phyloP scores from a whole-genome alignment of 192 early-diverging fungal species.

The Podila epicladia region DNA sequence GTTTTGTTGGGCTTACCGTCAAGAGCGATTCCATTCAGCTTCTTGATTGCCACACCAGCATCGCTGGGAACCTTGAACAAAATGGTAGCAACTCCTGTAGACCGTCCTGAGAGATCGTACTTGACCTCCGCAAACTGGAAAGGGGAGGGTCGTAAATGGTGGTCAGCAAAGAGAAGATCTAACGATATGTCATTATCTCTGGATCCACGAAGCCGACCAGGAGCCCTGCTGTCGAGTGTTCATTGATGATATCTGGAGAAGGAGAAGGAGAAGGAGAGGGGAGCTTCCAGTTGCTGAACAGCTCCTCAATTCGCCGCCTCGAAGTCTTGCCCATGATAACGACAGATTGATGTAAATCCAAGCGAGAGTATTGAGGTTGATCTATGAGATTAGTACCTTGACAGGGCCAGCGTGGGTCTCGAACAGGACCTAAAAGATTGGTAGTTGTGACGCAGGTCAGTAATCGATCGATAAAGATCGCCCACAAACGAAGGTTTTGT shows the following conservation, averaged over 20 bases:
- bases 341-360: too few species aligned
- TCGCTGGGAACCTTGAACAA: slow-evolving; percentile 52
- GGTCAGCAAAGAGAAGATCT: background rate
- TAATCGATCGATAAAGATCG: background rate
- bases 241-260: too few species aligned
- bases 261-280: too few species aligned
- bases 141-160: background rate
- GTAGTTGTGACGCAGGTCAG: background rate
- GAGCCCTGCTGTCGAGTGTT: too few species aligned
- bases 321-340: too few species aligned
- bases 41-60: slow-evolving; percentile 58
- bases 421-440: slow-evolving; percentile 58
- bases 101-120: slow-evolving; percentile 65
- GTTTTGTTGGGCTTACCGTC: slow-evolving; percentile 53
- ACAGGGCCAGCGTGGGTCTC: slow-evolving; percentile 57
- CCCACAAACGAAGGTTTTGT: background rate
- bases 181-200: background rate
- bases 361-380: too few species aligned
- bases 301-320: too few species aligned
- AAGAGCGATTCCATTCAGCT: slow-evolving; percentile 58
- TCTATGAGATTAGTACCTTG: slow-evolving; percentile 32
- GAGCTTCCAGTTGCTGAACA: too few species aligned
- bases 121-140: slow-evolving; percentile 48
- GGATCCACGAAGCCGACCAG: too few species aligned
- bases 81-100: slow-evolving; percentile 60